phyloP scores from a whole-genome alignment of 1,284 basidiomycete species.

The Trametes sp. region DNA sequence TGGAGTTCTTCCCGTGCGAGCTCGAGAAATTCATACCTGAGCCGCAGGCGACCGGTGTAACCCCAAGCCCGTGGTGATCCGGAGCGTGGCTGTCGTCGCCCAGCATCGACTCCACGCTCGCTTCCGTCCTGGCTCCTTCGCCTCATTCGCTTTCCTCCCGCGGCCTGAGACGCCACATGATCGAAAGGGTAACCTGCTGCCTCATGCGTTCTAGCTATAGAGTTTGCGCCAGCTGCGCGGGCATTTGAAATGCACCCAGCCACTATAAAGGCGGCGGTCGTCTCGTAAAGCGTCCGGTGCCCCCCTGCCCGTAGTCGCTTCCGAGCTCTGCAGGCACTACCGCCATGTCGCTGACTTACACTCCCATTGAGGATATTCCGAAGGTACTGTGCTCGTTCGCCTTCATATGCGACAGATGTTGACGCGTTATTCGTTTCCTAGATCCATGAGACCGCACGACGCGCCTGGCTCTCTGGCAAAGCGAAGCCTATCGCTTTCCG shows the following conservation, averaged over 20 bases:
- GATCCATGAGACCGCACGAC: conserved; percentile 61
- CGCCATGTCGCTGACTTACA: conserved; percentile 14
- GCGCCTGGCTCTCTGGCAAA: conserved; percentile 65
- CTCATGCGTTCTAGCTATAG: neutral
- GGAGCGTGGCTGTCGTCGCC: too few species aligned
- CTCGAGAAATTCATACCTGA: too few species aligned
- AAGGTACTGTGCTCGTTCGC: conserved; percentile 14
- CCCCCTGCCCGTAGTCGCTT: neutral
- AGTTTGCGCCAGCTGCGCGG: neutral
- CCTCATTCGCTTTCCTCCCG: too few species aligned
- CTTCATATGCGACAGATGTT: neutral
- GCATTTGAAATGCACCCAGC: neutral
- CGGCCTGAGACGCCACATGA: too few species aligned
- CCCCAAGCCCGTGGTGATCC: too few species aligned
- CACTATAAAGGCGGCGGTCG: neutral
- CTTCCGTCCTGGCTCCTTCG: too few species aligned
- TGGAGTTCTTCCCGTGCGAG: too few species aligned
- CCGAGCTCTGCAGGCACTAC: neutral
- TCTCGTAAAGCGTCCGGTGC: neutral
- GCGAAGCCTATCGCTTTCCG: conserved; percentile 65
- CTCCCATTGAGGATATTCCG: conserved; percentile 29
- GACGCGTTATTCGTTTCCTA: conserved; percentile 34
- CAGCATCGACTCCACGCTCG: too few species aligned
- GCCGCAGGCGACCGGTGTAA: too few species aligned
- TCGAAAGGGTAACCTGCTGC: too few species aligned